Evolutionary conservation across 2,329 filamentous ascomycete genomes (phyloP).

Genomic region (Penicillium palitans): DNA sequence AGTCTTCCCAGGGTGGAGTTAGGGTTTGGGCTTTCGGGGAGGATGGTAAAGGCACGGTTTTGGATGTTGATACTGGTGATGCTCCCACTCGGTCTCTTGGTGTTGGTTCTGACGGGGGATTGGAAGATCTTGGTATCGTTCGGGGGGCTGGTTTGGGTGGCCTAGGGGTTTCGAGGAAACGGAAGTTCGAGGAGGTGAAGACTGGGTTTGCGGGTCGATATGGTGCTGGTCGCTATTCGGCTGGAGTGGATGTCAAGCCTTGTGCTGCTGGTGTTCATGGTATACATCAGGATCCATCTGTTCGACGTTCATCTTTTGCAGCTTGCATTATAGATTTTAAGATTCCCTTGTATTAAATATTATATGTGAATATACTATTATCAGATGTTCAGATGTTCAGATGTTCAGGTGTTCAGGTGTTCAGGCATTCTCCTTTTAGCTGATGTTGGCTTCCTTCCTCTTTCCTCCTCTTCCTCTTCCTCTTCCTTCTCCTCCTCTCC

Average conservation of each 20-base stretch:
- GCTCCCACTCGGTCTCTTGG: slow-evolving; percentile 19
- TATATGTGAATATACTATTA: not conserved
- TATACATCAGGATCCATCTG: slow-evolving; percentile 4
- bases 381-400: not conserved
- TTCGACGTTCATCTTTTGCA: slow-evolving; percentile 34
- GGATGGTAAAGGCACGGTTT: slow-evolving; percentile 47
- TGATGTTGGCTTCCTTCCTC: not conserved
- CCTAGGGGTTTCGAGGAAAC: slow-evolving; percentile 24
- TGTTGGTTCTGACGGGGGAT: slow-evolving; percentile 27
- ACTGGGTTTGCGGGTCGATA: slow-evolving; percentile 29
- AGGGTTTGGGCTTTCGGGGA: slow-evolving; percentile 55
- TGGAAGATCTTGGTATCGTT: slow-evolving; percentile 23
- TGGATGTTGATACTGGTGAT: slow-evolving; percentile 45
- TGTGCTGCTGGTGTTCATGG: slow-evolving; percentile 6
- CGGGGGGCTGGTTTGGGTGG: slow-evolving; percentile 9
- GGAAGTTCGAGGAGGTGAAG: slow-evolving; percentile 25
- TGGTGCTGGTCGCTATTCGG: slow-evolving; percentile 18
- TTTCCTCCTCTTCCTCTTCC: not conserved
- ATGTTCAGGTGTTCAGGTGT: not conserved
- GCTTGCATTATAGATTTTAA: slow-evolving; percentile 41
- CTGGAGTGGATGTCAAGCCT: slow-evolving; percentile 10
- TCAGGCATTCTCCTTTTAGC: not conserved
- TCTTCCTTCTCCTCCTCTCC: not conserved
- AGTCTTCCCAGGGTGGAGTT: slow-evolving; percentile 45
- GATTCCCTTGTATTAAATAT: slow-evolving; percentile 26